Conservation (phyloP, 305 asterid genomes). For the Lippia alba region DNA sequence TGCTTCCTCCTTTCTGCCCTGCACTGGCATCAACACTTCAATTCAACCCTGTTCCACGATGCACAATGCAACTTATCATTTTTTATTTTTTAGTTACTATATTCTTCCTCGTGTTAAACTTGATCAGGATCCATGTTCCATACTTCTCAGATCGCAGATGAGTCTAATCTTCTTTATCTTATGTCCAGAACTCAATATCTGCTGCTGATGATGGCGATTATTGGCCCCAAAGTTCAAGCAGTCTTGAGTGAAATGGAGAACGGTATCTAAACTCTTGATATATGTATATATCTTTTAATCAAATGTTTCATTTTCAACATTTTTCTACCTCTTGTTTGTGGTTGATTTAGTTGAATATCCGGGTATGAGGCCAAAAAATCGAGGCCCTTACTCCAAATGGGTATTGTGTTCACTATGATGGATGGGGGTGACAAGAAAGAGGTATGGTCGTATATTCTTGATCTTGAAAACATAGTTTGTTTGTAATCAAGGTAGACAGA, state of each 20-base stretch:
- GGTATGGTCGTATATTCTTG: constrained; percentile 50
- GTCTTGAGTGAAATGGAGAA: constrained; percentile 98
- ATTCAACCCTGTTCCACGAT: constrained; percentile 6
- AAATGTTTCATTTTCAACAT: constrained; percentile 30
- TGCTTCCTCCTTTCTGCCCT: constrained; percentile 5
- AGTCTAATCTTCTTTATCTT: constrained; percentile 27
- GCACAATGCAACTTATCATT: not conserved
- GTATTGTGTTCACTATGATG: constrained; percentile 73
- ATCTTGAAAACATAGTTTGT: no score
- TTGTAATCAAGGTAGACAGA: no score
- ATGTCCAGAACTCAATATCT: constrained; percentile 52
- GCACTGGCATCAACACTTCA: not conserved
- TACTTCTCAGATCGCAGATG: constrained; percentile 12
- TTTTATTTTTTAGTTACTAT: not conserved
- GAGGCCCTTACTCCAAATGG: constrained; percentile 88
- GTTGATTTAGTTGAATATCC: constrained; percentile 73
- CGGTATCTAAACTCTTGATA: constrained; percentile 58
- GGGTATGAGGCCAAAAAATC: constrained; percentile 88
- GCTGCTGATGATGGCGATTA: constrained; percentile 44
- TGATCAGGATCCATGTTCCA: constrained; percentile 3
- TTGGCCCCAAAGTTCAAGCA: constrained; percentile 96
- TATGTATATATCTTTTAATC: constrained; percentile 1
- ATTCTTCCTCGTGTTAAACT: constrained; percentile 5
- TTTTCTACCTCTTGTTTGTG: constrained; percentile 44
- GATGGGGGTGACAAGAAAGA: constrained; percentile 97